phyloP scores from a whole-genome alignment of 2,329 filamentous ascomycete species.

The Alternaria dauci region DNA sequence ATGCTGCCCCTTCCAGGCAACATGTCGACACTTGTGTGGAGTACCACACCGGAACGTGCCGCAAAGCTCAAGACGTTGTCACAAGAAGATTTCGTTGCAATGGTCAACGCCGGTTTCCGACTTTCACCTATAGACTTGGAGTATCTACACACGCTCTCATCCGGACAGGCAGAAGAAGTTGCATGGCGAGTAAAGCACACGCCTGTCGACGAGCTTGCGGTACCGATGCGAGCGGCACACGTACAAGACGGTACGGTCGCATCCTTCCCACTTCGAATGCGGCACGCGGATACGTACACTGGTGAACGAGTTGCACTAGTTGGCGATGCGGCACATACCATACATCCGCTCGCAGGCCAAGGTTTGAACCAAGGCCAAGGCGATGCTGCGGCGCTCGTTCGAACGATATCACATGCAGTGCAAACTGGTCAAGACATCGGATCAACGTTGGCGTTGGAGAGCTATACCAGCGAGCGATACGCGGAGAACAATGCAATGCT shows the following conservation, averaged over 20 bases:
- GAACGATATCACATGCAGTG: slow-evolving; percentile 78
- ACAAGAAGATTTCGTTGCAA: slow-evolving; percentile 76
- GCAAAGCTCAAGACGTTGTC: slow-evolving; percentile 79
- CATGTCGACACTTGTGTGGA: slow-evolving; percentile 90
- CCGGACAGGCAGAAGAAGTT: slow-evolving; percentile 72
- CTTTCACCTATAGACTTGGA: slow-evolving; percentile 79
- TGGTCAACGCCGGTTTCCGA: slow-evolving; percentile 94
- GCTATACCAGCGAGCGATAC: slow-evolving; percentile 83
- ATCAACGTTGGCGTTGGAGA: slow-evolving; percentile 76
- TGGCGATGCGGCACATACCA: slow-evolving; percentile 93
- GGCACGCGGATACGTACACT: slow-evolving; percentile 93
- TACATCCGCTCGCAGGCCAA: slow-evolving; percentile 93
- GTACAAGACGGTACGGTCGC: slow-evolving; percentile 84
- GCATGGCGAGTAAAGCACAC: slow-evolving; percentile 84
- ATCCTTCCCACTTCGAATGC: slow-evolving; percentile 88
- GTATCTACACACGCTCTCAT: slow-evolving; percentile 75
- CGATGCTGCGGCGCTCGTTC: slow-evolving; percentile 81
- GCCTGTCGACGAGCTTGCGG: slow-evolving; percentile 51
- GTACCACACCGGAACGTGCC: slow-evolving; percentile 83
- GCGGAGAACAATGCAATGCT: slow-evolving; percentile 79
- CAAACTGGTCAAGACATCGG: slow-evolving; percentile 89
- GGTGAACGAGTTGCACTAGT: slow-evolving; percentile 90
- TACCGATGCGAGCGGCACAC: slow-evolving; percentile 72
- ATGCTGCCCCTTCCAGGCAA: slow-evolving; percentile 88
- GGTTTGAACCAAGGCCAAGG: slow-evolving; percentile 93